Evolutionary conservation across 2,329 filamentous ascomycete species (phyloP).

Genomic region (Fusarium equiseti): DNA sequence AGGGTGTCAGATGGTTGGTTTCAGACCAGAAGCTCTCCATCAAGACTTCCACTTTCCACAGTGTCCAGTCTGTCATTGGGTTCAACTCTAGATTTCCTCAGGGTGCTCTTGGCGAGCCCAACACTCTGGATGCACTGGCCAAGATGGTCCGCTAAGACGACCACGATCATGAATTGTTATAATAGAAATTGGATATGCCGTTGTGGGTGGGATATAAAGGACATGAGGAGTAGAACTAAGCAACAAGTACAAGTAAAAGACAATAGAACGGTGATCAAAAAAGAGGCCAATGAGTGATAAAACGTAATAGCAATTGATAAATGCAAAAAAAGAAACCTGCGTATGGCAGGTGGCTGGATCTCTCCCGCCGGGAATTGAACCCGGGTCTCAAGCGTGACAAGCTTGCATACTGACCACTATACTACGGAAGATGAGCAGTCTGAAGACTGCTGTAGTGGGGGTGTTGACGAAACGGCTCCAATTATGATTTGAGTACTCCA

Average conservation of each 20-base stretch:
- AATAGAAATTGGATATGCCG: not conserved
- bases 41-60: slow-evolving; percentile 49
- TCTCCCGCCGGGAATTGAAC: slow-evolving; percentile 29
- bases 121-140: slow-evolving; percentile 2
- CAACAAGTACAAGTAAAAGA: not conserved
- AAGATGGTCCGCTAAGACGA: not conserved
- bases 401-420: slow-evolving; percentile 31
- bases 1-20: slow-evolving; percentile 68
- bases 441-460: slow-evolving; percentile 22
- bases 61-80: slow-evolving; percentile 24
- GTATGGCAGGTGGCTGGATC: slow-evolving; percentile 25
- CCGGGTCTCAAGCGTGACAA: slow-evolving; percentile 27
- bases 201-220: not conserved
- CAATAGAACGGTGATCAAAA: slow-evolving; percentile 12
- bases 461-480: not conserved
- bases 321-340: slow-evolving; percentile 8
- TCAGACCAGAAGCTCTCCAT: slow-evolving; percentile 62
- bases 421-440: slow-evolving; percentile 25
- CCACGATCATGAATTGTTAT: not conserved
- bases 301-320: fast-evolving
- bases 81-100: slow-evolving; percentile 33
- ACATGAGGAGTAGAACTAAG: not conserved
- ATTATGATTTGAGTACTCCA: fast-evolving
- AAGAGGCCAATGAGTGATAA: fast-evolving
- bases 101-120: slow-evolving; percentile 26